Evolutionary conservation across 768 basidiomycete genomes (phyloP).

Genomic region (Megacollybia marginata): DNA sequence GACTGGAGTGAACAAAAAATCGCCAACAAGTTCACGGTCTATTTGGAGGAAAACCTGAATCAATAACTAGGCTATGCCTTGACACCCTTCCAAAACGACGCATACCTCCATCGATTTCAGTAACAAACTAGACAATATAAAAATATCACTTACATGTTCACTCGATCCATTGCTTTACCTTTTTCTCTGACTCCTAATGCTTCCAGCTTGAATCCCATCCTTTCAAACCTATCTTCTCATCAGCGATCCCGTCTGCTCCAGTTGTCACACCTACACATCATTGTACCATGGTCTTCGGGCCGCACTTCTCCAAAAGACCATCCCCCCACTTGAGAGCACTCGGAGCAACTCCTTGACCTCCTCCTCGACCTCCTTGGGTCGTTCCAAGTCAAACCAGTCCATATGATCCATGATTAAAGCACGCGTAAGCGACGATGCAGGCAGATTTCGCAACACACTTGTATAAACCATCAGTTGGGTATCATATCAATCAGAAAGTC

Average conservation of each 20-base stretch:
- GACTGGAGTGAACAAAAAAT: conserved; percentile 74
- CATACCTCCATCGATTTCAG: conserved; percentile 19
- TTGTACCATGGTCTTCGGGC: conserved; percentile 62
- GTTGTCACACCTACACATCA: conserved; percentile 24
- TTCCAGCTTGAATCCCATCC: conserved; percentile 45
- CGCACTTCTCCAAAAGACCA: conserved; percentile 61
- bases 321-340: conserved; percentile 50
- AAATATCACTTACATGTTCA: conserved; percentile 55
- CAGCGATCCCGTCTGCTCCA: neutral
- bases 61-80: conserved; percentile 1
- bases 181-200: conserved; percentile 42
- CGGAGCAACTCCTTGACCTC: conserved; percentile 51
- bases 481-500: neutral
- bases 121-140: neutral
- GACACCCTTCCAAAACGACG: conserved; percentile 26
- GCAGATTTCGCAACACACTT: conserved; percentile 20
- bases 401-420: conserved; percentile 69
- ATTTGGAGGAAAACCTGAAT: conserved; percentile 61
- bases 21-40: conserved; percentile 59
- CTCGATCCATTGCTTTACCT: conserved; percentile 52
- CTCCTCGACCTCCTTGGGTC: conserved; percentile 37
- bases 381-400: conserved; percentile 48
- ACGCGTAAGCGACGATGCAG: conserved; percentile 39
- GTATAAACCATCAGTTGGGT: neutral
- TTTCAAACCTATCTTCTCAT: conserved; percentile 31